Conservation (phyloP, 2,329 filamentous ascomycete species). For the Teratosphaeria epicoccoides region DNA sequence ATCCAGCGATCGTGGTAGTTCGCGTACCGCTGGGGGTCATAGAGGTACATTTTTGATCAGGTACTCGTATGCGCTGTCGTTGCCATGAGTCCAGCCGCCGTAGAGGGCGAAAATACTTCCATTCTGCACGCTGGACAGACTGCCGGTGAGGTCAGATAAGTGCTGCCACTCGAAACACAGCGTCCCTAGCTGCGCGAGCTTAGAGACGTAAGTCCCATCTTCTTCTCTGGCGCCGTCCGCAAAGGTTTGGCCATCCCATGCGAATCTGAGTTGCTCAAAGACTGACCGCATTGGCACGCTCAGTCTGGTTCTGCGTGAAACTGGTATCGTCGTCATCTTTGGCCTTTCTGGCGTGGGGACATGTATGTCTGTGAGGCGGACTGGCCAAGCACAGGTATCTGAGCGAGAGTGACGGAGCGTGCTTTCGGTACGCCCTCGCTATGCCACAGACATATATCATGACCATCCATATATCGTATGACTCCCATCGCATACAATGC, state of each 20-base stretch:
- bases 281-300: not conserved
- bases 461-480: too few species aligned
- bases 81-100: constrained; percentile 24
- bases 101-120: constrained; percentile 20
- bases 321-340: constrained; percentile 1
- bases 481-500: not conserved
- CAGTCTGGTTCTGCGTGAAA: constrained; percentile 1
- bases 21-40: constrained; percentile 14
- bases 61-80: constrained; percentile 26
- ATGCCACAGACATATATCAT: not conserved
- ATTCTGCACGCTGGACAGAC: constrained; percentile 15
- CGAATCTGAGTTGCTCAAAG: constrained; percentile 1
- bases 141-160: constrained; percentile 20
- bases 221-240: constrained; percentile 4
- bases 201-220: constrained; percentile 14
- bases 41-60: constrained; percentile 26
- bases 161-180: constrained; percentile 16
- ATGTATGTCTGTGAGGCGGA: not conserved
- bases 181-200: constrained; percentile 11
- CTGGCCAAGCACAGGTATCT: too few species aligned
- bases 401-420: too few species aligned
- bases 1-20: constrained; percentile 22
- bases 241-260: constrained; percentile 50
- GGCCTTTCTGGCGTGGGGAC: constrained; percentile 1
- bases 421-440: not conserved